Percentiles rank a stretch among this genome's conserved stretches.
Conservation (phyloP, 2,329 filamentous ascomycete genomes). For the Cercospora brassicicola region DNA sequence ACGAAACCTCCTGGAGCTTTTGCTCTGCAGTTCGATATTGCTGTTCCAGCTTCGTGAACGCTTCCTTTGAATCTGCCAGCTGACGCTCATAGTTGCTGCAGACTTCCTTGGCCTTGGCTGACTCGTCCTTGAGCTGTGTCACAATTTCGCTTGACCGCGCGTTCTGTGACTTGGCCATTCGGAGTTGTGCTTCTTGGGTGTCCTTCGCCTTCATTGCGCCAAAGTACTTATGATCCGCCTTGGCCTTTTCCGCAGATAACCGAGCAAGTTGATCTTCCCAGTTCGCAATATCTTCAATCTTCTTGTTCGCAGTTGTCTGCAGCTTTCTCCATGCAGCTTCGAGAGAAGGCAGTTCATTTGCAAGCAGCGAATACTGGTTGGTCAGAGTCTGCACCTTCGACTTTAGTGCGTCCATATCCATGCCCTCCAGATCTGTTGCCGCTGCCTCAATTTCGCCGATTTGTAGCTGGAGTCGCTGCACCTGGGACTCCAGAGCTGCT, state of each 20-base stretch:
- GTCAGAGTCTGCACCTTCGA: constrained; percentile 72
- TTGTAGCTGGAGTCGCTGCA: constrained; percentile 66
- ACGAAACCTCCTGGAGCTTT: constrained; percentile 66
- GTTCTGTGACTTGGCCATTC: constrained; percentile 77
- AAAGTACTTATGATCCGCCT: constrained; percentile 98
- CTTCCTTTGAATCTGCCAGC: constrained; percentile 75
- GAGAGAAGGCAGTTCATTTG: constrained; percentile 83
- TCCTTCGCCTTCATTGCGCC: constrained; percentile 93
- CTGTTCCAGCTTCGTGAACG: constrained; percentile 66
- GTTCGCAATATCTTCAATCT: constrained; percentile 72
- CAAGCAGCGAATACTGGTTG: constrained; percentile 78
- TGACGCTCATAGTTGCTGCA: constrained; percentile 89
- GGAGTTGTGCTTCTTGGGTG: constrained; percentile 75
- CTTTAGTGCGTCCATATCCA: constrained; percentile 70
- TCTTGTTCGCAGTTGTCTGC: constrained; percentile 79
- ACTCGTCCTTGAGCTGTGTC: constrained; percentile 85
- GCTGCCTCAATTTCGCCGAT: constrained; percentile 48
- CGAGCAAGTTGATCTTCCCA: constrained; percentile 76
- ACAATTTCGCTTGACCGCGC: constrained; percentile 92
- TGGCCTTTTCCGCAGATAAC: constrained; percentile 83
- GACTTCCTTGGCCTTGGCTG: constrained; percentile 72
- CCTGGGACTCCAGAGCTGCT: constrained; percentile 75
- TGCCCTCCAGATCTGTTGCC: constrained; percentile 53
- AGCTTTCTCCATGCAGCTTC: constrained; percentile 89
- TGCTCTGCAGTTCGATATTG: constrained; percentile 77